phyloP scores from a whole-genome alignment of 257 asterid genomes.

The Orobanche coerulescens region DNA sequence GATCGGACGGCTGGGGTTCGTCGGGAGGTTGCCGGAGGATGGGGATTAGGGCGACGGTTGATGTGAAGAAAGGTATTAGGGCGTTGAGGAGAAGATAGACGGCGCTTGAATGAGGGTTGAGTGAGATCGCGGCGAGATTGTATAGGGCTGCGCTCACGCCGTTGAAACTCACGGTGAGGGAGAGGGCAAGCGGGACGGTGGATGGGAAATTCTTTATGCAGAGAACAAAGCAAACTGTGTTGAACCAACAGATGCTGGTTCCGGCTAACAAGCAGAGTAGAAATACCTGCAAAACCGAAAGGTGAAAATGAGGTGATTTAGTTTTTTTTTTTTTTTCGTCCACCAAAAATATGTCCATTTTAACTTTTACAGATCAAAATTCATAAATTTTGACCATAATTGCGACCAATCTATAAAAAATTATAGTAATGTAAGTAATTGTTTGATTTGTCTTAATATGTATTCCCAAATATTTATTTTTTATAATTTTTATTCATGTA shows the following conservation, averaged over 20 bases:
- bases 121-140: constrained; percentile 60
- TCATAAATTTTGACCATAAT: too few relatives aligned
- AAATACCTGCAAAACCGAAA: constrained; percentile 50
- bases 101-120: constrained; percentile 42
- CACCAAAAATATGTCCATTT: too few relatives aligned
- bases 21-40: constrained; percentile 56
- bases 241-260: constrained; percentile 92
- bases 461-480: too few relatives aligned
- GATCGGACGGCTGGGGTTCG: constrained; percentile 31
- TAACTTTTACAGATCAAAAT: too few relatives aligned
- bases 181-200: constrained; percentile 65
- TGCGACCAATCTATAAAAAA: too few relatives aligned
- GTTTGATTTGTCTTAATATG: too few relatives aligned
- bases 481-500: too few relatives aligned
- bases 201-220: constrained; percentile 78
- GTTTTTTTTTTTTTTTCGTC: too few relatives aligned
- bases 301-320: too few relatives aligned
- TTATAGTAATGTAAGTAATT: too few relatives aligned
- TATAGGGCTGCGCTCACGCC: constrained; percentile 87
- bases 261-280: constrained; percentile 75
- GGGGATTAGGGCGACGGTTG: constrained; percentile 47
- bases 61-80: constrained; percentile 51
- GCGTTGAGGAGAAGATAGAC: constrained; percentile 84
- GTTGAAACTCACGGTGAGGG: constrained; percentile 81
- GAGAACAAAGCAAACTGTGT: constrained; percentile 84